Base-by-base conservation (phyloP, 306 rosid species). In the Prunus salicina region DNA sequence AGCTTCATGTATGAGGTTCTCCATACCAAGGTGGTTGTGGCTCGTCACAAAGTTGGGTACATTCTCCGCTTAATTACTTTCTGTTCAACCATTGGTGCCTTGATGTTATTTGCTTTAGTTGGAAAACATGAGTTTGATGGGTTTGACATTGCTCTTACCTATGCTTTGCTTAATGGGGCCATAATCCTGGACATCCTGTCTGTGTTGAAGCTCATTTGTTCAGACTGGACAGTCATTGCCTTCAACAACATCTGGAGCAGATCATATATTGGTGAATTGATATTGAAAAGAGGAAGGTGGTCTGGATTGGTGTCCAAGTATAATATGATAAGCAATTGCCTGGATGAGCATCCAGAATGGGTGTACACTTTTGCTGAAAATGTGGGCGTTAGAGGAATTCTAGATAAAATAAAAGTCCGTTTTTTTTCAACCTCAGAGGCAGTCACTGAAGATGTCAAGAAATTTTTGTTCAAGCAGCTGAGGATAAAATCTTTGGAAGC, bases 1-100 rank as follows among this genome's bases (percentile, higher is more conserved):
- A 50, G 53, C 32, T 82, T 82, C 76, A 73, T 77, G 30, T 77
- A 72, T 53, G 79, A 82, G 15, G 79, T 77, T 45, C 82, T 82
- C 46, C 81, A 78, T 78, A 78, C 85, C 64, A 82, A 82, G 77
- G 68, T 19, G 12, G 62, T 47, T 15, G 81, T 81, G 1, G 50
- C 34, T 1, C 78, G 30, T 5, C 3, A 15, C 67, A 19, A 1
- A 22, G 30, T 49, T n/a, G 84, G 84, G 2, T 76, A 56, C 74
- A 0, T 56, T 2, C 71, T 76, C 4, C 81, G 78, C 32, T 32
- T 38, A 12, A 0, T 74, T 12, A 16, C 70, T 61, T 56, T 71
- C 43, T 14, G 24, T 4, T 45, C 47, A 9, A 46, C 67, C 41
- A 0, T 55, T 18, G 32, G 2, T 11, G 74, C 80, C 43, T 64